phyloP scores from a whole-genome alignment of 140 eudicot genomes.

The Senecio squalidus region DNA sequence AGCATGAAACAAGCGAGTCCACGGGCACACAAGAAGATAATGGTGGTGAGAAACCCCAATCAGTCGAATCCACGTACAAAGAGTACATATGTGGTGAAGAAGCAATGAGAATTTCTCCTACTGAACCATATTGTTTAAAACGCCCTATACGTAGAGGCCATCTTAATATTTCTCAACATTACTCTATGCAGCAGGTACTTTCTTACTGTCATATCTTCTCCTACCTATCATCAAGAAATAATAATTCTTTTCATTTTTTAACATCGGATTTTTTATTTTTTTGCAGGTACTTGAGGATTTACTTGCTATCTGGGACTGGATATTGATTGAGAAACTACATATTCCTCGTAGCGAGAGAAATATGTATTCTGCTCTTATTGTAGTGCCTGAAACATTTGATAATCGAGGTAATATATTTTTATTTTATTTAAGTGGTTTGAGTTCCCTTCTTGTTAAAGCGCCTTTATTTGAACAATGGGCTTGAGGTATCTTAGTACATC shows the following conservation, averaged over 20 bases:
- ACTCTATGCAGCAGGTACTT: conserved; percentile 87
- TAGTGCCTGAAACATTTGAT: conserved; percentile 96
- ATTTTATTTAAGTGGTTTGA: not conserved
- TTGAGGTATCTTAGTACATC: too few relatives aligned
- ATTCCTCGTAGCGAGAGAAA: conserved; percentile 66
- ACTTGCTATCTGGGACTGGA: conserved; percentile 97
- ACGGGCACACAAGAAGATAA: conserved; percentile 38
- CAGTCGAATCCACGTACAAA: conserved; percentile 48
- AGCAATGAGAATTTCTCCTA: conserved; percentile 80
- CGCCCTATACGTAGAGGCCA: conserved; percentile 99
- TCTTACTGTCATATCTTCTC: not conserved
- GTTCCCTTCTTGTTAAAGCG: conserved; percentile 1
- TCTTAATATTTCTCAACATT: conserved; percentile 80
- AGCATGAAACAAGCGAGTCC: conserved; percentile 33
- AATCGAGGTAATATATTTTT: conserved; percentile 57
- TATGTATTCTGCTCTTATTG: conserved; percentile 75
- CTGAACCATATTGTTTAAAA: conserved; percentile 90
- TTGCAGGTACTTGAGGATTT: conserved; percentile 85
- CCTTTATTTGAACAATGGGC: not conserved
- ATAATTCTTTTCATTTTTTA: not conserved
- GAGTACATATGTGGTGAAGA: conserved; percentile 90
- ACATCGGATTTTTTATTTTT: not conserved
- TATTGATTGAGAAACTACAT: conserved; percentile 66
- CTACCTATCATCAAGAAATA: not conserved
- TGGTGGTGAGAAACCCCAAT: conserved; percentile 27